Base-by-base conservation (phyloP, 768 basidiomycete species). In the Boletales sp. region DNA sequence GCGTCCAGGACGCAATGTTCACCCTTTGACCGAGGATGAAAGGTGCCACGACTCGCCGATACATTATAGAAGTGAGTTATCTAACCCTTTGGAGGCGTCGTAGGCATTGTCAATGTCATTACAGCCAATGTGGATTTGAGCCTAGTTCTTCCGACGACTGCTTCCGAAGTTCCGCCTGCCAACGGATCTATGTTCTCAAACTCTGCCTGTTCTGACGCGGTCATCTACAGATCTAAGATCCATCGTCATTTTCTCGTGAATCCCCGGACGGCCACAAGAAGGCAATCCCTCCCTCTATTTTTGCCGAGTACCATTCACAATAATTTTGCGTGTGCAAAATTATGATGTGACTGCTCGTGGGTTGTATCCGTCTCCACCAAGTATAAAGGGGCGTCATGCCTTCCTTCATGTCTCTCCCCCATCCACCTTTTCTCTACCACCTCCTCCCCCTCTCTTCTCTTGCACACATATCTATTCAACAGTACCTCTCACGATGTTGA, bases 201-300 rank as follows among this genome's bases (percentile, higher is more conserved):
- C 51, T 51, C 51, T 59, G 54, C 49, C 56, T 41, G 30, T 45
- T 59, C 55, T 57, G 56, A 50, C 58, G 54, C 61, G 57, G 63
- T 59, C 57, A 62, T 66, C 55, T 57, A 17, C 38, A 58, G 61
- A 68, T 68, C 66, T 69, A 9, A 66, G 66, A 67, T 68, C 50
- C 50, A 48, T 44, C 43, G 45, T 43, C 50, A 49, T 53, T 62
- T 64, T 70, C 66, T 62, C 66, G 68, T 59, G 66, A 68, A 68
- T 70, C 66, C 58, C 60, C 61, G 34, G 51, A 67, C 58, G 57
- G 59, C 21, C 53, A 55, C 56, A 60, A 56, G 57, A 55, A 68
- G 63, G 65, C 54, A 69, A 66, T 61, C 62, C 51, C 55, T 46
- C 54, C 66, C 52, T 70, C 64, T 58, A 65, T 68, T 70, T 62